Conservation (phyloP, 1,284 basidiomycete species). For the Pulchroboletus neoregius region DNA sequence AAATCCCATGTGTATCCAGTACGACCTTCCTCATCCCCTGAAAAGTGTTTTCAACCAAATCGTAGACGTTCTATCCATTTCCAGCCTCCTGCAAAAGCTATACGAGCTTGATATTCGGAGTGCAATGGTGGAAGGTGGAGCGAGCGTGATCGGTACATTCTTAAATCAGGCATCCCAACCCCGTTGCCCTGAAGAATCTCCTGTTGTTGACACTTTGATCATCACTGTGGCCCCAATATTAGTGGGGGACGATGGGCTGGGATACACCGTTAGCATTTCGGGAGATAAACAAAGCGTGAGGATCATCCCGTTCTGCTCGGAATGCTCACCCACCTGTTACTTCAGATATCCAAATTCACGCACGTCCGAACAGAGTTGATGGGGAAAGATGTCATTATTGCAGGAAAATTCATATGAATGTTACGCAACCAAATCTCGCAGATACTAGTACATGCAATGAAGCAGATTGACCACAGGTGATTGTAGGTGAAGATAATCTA, state of each 20-base stretch:
- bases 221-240: conserved; percentile 81
- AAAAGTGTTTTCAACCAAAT: conserved; percentile 5
- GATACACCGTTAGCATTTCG: conserved; percentile 39
- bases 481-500: no score
- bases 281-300: conserved; percentile 13
- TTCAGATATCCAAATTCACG: conserved; percentile 32
- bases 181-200: conserved; percentile 5
- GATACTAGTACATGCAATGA: background rate
- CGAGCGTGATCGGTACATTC: conserved; percentile 78
- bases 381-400: conserved; percentile 43
- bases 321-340: background rate
- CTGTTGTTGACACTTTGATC: conserved; percentile 62
- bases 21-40: conserved; percentile 9
- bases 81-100: conserved; percentile 51
- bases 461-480: background rate
- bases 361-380: conserved; percentile 36
- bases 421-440: background rate
- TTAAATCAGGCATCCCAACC: conserved; percentile 36
- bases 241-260: conserved; percentile 71
- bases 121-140: conserved; percentile 96
- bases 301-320: conserved; percentile 3
- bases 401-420: conserved; percentile 27
- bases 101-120: conserved; percentile 55
- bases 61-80: conserved; percentile 47
- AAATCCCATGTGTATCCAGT: conserved; percentile 37